A percentile compares a stretch with the other conserved stretches of the same genome.
Conservation (phyloP, 2,329 filamentous ascomycete genomes). For the Allantophomopsis cytisporea region DNA sequence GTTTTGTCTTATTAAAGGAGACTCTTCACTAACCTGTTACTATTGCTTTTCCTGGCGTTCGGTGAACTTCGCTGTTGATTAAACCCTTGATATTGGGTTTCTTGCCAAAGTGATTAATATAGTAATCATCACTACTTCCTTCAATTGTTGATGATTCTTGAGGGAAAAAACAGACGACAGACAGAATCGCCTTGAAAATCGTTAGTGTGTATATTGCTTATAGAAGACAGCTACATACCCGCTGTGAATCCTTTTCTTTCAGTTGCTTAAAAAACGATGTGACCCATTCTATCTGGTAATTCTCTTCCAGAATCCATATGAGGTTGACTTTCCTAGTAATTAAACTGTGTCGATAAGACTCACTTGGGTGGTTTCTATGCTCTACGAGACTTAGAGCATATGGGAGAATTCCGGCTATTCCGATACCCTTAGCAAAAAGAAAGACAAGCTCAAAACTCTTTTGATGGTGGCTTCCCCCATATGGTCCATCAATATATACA, state of each 20-base stretch:
- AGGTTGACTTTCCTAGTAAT: neutral
- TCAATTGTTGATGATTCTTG: no score
- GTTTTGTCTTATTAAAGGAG: no score
- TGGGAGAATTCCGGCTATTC: conserved; percentile 8
- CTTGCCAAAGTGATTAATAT: no score
- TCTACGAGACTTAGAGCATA: conserved; percentile 1
- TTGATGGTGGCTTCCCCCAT: conserved; percentile 5
- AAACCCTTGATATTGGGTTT: no score
- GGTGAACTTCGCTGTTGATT: no score
- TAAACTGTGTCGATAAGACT: neutral
- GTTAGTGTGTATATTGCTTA: no score
- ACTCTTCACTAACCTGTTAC: no score
- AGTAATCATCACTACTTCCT: no score
- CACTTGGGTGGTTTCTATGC: neutral
- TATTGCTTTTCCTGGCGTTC: no score
- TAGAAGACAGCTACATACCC: neutral
- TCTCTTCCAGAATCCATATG: neutral
- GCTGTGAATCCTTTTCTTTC: neutral
- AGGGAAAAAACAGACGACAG: no score
- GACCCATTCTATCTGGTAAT: neutral
- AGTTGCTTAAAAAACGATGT: neutral
- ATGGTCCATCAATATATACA: conserved; percentile 5
- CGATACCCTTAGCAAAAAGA: conserved; percentile 8
- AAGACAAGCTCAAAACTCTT: conserved; percentile 8
- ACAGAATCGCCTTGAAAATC: no score